Conservation (phyloP, 768 basidiomycete genomes). For the Mycena polygramma region DNA sequence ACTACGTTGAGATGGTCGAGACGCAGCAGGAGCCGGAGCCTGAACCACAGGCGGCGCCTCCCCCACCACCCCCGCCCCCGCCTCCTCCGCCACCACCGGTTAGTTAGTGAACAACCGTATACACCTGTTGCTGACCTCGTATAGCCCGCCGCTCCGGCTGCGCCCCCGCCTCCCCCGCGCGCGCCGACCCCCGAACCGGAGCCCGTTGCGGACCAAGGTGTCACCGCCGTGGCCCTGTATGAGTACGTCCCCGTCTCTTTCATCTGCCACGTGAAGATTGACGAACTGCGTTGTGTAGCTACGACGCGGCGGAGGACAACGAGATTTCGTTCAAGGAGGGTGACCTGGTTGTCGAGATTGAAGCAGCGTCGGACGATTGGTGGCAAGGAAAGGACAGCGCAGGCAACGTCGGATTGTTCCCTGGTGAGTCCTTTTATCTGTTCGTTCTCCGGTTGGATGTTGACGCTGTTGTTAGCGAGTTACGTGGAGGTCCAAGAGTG, state of each 20-base stretch:
- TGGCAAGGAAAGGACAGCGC: slow-evolving; percentile 77
- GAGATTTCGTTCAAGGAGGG: slow-evolving; percentile 90
- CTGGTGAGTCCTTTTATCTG: slow-evolving; percentile 61
- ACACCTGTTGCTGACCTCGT: slow-evolving; percentile 3
- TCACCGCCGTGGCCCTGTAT: slow-evolving; percentile 75
- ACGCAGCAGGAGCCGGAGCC: slow-evolving; percentile 50
- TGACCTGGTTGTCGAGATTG: slow-evolving; percentile 82
- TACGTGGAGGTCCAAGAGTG: slow-evolving; percentile 51
- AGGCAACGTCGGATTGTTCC: slow-evolving; percentile 79
- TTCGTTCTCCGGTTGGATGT: slow-evolving; percentile 5
- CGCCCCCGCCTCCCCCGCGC: slow-evolving; percentile 63
- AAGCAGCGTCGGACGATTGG: slow-evolving; percentile 90
- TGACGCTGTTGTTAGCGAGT: slow-evolving; percentile 41
- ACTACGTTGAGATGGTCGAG: slow-evolving; percentile 88
- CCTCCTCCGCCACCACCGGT: slow-evolving; percentile 61
- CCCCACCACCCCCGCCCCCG: slow-evolving; percentile 71
- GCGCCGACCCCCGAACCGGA: slow-evolving; percentile 60
- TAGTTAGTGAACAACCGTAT: slow-evolving; percentile 33
- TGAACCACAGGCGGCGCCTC: slow-evolving; percentile 58
- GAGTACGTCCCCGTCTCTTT: slow-evolving; percentile 62
- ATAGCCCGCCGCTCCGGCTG: slow-evolving; percentile 53
- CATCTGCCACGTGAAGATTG: slow-evolving; percentile 3
- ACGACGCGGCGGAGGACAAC: slow-evolving; percentile 93
- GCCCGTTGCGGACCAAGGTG: slow-evolving; percentile 65
- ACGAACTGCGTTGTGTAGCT: slow-evolving; percentile 58